These are phyloP conservation scores for Discostella stelligeroides DNA, from an alignment of 108 stramenopile species.

Conservation along the genomic window DNA sequence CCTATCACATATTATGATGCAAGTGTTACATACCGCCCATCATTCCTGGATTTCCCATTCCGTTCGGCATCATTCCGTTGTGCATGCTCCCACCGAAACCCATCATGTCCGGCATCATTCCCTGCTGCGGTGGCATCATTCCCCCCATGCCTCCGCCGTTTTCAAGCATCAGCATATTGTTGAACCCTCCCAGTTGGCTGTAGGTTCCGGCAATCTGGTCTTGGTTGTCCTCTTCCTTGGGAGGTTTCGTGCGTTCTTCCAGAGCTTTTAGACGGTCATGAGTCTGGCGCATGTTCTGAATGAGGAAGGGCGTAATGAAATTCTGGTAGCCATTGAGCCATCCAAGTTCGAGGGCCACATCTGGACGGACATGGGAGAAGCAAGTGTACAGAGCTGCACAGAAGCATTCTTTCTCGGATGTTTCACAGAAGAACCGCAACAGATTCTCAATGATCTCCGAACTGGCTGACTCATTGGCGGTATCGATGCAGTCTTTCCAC, in stretches of 20 bases:
- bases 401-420: slow-evolving; percentile 98
- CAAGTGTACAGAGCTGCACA: slow-evolving; percentile 96
- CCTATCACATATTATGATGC: no score
- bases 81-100: slow-evolving; percentile 62
- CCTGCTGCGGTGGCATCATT: slow-evolving; percentile 32
- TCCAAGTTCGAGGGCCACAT: slow-evolving; percentile 97
- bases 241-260: slow-evolving; percentile 92
- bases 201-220: slow-evolving; percentile 82
- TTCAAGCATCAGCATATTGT: slow-evolving; percentile 76
- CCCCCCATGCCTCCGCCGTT: slow-evolving; percentile 63
- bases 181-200: slow-evolving; percentile 76
- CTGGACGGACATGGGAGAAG: slow-evolving; percentile 95
- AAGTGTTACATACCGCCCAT: no score
- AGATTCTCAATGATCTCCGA: slow-evolving; percentile 93
- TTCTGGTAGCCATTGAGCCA: slow-evolving; percentile 98
- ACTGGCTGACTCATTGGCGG: slow-evolving; percentile 94
- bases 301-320: slow-evolving; percentile 98
- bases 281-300: slow-evolving; percentile 95
- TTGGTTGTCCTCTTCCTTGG: slow-evolving; percentile 82
- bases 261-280: slow-evolving; percentile 80
- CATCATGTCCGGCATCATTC: slow-evolving; percentile 76
- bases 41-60: slow-evolving; percentile 38
- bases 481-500: slow-evolving; percentile 99
- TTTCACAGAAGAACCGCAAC: slow-evolving; percentile 97
- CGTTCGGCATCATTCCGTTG: slow-evolving; percentile 45